Conservation (phyloP, 2,329 filamentous ascomycete genomes). For the Ophiosphaerella korrae region DNA sequence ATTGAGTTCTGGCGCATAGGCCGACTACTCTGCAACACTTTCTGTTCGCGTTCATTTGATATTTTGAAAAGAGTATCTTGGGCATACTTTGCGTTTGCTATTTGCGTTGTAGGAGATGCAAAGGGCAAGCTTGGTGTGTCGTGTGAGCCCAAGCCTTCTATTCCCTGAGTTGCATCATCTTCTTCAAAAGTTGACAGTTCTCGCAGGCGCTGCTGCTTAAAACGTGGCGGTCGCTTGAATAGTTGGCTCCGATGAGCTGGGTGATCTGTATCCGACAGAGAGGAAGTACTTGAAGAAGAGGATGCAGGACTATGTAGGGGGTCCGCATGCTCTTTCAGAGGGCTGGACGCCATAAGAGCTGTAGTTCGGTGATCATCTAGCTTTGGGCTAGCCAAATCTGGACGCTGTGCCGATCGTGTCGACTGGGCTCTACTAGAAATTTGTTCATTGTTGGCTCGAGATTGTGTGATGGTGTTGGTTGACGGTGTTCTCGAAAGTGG, state of each 20-base stretch:
- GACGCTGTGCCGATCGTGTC: conserved; percentile 33
- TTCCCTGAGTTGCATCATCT: conserved; percentile 40
- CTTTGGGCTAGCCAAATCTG: conserved; percentile 23
- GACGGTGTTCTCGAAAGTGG: conserved; percentile 54
- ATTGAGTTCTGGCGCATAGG: conserved; percentile 16
- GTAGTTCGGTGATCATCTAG: conserved; percentile 18
- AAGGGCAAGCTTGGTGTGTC: conserved; percentile 50
- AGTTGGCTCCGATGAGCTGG: conserved; percentile 51
- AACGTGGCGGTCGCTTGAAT: conserved; percentile 50
- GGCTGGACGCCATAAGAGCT: conserved; percentile 5
- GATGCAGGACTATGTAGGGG: conserved; percentile 31
- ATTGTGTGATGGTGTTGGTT: conserved; percentile 55
- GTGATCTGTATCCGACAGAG: conserved; percentile 43
- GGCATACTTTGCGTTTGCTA: conserved; percentile 11
- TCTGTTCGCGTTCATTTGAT: conserved; percentile 15
- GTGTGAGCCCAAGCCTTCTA: conserved; percentile 62
- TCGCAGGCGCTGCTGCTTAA: conserved; percentile 37
- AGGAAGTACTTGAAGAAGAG: conserved; percentile 39
- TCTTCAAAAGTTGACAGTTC: conserved; percentile 32
- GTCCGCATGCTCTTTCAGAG: conserved; percentile 15
- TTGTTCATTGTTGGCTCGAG: conserved; percentile 30
- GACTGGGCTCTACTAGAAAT: conserved; percentile 30
- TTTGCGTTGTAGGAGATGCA: conserved; percentile 33
- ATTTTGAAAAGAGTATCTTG: conserved; percentile 9
- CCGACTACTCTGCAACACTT: conserved; percentile 2